Conservation (phyloP, 345 rosid genomes). For the Tarenaya hassleriana region DNA sequence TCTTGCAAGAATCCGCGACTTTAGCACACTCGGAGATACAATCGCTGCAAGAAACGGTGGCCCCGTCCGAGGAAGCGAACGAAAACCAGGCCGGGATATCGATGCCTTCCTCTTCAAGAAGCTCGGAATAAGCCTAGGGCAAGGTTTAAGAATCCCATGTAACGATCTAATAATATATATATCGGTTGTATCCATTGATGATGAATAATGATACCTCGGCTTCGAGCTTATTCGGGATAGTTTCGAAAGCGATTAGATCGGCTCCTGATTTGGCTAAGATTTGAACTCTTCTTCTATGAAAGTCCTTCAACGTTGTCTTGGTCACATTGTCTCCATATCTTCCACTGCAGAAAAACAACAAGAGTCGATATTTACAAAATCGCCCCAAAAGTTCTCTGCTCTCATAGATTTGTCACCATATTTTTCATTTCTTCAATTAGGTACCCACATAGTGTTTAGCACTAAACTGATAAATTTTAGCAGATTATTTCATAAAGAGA, state of each 20-base stretch:
- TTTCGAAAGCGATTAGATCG: slow-evolving; percentile 79
- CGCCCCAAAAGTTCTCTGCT: neutral
- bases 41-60: slow-evolving; percentile 66
- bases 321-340: slow-evolving; percentile 58
- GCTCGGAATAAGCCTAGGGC: slow-evolving; percentile 68
- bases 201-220: slow-evolving; percentile 51
- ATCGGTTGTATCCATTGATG: neutral
- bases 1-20: slow-evolving; percentile 65
- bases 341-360: slow-evolving; percentile 41
- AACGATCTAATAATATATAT: no score
- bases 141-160: neutral
- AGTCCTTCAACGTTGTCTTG: slow-evolving; percentile 60
- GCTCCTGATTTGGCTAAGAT: slow-evolving; percentile 62
- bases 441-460: no score
- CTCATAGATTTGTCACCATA: neutral
- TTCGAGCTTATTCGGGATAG: slow-evolving; percentile 84
- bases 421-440: neutral
- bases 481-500: no score
- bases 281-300: slow-evolving; percentile 79
- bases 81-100: slow-evolving; percentile 81
- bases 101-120: slow-evolving; percentile 65
- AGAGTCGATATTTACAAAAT: neutral
- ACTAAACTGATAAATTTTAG: no score
- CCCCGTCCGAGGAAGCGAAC: slow-evolving; percentile 65
- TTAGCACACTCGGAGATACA: slow-evolving; percentile 61